Percentiles rank a stretch among this genome's conserved stretches.
These are phyloP conservation scores for Fusarium temperatum DNA, from an alignment of 2,329 filamentous ascomycete species.

Conservation along the genomic window DNA sequence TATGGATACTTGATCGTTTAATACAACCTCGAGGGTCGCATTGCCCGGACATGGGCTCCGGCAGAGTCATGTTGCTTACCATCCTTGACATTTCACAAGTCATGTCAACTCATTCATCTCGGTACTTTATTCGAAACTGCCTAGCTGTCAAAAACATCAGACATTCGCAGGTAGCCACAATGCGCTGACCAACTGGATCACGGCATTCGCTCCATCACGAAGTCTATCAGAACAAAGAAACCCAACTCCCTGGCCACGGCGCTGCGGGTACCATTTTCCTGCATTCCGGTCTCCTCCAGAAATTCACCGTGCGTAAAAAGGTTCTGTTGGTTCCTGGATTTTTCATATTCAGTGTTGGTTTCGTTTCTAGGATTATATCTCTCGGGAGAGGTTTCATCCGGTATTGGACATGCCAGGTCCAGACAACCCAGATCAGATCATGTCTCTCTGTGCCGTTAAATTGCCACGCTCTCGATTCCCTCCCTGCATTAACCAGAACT, in stretches of 20 bases:
- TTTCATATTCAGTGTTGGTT: not conserved
- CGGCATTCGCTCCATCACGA: not conserved
- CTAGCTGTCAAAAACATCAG: not conserved
- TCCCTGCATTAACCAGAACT: slow-evolving; percentile 7
- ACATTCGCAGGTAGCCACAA: slow-evolving; percentile 8
- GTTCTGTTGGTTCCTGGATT: slow-evolving; percentile 17
- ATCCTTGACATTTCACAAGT: not conserved
- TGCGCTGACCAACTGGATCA: slow-evolving; percentile 3
- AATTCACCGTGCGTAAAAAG: not conserved
- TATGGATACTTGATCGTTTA: slow-evolving; percentile 1
- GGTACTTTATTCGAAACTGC: slow-evolving; percentile 1
- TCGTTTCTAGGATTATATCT: not conserved
- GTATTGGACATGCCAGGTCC: not conserved
- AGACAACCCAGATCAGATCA: slow-evolving; percentile 19
- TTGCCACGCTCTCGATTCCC: slow-evolving; percentile 5
- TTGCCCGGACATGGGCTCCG: slow-evolving; percentile 13
- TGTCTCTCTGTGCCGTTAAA: slow-evolving; percentile 11
- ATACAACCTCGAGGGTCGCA: slow-evolving; percentile 14
- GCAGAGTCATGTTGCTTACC: slow-evolving; percentile 14
- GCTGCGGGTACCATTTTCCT: slow-evolving; percentile 6
- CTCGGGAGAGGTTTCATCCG: not conserved
- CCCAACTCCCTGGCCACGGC: slow-evolving; percentile 35
- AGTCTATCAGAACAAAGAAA: slow-evolving; percentile 18
- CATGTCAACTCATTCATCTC: slow-evolving; percentile 1
- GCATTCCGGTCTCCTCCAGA: not conserved